Conservation (phyloP, 805 yeast genomes). For the Saturnispora ahearnii region DNA sequence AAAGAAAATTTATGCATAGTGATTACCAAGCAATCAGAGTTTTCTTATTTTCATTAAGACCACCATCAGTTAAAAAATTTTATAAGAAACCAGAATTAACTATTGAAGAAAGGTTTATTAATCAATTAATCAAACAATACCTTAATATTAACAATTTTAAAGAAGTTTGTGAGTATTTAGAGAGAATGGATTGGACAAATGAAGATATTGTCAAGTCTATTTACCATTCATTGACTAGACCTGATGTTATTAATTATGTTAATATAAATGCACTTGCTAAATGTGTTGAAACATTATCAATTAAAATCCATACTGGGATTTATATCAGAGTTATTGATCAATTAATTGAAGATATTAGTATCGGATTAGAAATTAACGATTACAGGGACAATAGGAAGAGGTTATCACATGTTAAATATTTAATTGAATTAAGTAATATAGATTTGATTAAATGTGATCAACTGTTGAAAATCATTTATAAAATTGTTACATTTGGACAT, state of each 20-base stretch:
- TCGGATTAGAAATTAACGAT: constrained; percentile 59
- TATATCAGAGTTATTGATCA: constrained; percentile 42
- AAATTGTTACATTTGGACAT: constrained; percentile 58
- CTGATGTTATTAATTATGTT: constrained; percentile 54
- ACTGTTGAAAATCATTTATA: constrained; percentile 44
- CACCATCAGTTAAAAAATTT: constrained; percentile 38
- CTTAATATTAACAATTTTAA: constrained; percentile 31
- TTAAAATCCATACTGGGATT: constrained; percentile 19
- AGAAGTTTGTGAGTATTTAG: constrained; percentile 30
- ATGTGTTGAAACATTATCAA: constrained; percentile 33
- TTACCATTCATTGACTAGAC: constrained; percentile 41
- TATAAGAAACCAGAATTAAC: constrained; percentile 21
- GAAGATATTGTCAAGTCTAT: constrained; percentile 26
- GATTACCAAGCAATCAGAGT: constrained; percentile 53
- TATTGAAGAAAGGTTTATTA: constrained; percentile 41
- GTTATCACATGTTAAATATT: constrained; percentile 49
- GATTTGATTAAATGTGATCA: constrained; percentile 38
- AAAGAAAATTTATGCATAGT: constrained; percentile 40
- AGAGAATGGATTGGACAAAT: constrained; percentile 40
- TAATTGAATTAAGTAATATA: constrained; percentile 48
- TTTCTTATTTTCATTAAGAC: constrained; percentile 45
- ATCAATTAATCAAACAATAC: constrained; percentile 43
- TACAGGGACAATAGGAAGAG: constrained; percentile 52
- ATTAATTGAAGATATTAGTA: constrained; percentile 49
- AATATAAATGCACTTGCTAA: constrained; percentile 42